Conservation (phyloP, 2,329 filamentous ascomycete species). For the Fusarium mundagurra region DNA sequence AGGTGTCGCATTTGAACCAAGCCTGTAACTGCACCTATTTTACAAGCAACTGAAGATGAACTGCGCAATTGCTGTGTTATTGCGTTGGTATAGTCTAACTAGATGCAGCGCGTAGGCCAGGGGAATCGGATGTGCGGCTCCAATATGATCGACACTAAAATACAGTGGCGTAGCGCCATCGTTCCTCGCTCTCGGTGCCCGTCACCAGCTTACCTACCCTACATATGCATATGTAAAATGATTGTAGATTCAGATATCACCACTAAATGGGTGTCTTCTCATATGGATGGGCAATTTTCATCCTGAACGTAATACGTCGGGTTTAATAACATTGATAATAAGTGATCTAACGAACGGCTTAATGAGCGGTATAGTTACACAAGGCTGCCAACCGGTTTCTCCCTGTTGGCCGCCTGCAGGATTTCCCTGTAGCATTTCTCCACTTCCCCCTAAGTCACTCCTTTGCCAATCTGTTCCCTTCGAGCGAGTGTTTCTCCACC, state of each 20-base stretch:
- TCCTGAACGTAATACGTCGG: too few relatives aligned
- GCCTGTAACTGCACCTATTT: too few relatives aligned
- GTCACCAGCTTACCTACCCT: background rate
- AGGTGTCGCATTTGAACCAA: too few relatives aligned
- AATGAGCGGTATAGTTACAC: background rate
- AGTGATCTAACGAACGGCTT: background rate
- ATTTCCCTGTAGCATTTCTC: too few relatives aligned
- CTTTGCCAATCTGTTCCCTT: background rate
- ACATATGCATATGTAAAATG: too few relatives aligned
- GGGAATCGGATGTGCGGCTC: background rate
- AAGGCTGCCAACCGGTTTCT: fast-evolving
- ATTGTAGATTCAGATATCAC: background rate
- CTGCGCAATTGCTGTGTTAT: too few relatives aligned
- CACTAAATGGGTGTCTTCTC: fast-evolving
- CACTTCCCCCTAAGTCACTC: too few relatives aligned
- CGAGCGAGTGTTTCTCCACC: background rate
- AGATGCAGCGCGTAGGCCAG: background rate
- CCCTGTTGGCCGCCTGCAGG: fast-evolving
- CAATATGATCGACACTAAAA: background rate
- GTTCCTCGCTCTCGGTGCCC: background rate
- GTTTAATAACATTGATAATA: fast-evolving
- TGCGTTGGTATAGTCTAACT: background rate
- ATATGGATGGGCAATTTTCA: fast-evolving
- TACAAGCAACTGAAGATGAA: too few relatives aligned
- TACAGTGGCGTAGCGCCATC: background rate